A percentile compares a stretch with the other conserved stretches of the same genome.
phyloP scores from a whole-genome alignment of 306 rosid genomes.

The Vigna reflexopilosa region DNA sequence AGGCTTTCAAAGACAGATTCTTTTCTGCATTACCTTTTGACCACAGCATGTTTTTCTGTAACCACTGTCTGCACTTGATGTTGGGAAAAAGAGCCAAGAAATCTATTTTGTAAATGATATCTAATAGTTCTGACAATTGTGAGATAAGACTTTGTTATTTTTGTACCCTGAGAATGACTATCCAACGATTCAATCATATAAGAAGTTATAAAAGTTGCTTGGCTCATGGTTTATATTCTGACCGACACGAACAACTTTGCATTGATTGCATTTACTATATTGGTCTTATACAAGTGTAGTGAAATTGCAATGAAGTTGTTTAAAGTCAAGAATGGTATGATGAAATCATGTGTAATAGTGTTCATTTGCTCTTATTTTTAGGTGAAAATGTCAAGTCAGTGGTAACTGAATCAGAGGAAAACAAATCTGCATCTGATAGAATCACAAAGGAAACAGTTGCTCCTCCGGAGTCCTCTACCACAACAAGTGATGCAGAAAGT shows the following conservation, averaged over 20 bases:
- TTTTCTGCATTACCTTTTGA: constrained; percentile 34
- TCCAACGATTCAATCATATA: constrained; percentile 6
- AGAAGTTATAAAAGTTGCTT: not conserved
- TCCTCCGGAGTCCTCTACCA: constrained; percentile 65
- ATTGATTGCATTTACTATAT: constrained; percentile 28
- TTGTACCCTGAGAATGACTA: not conserved
- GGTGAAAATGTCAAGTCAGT: constrained; percentile 31
- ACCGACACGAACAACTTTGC: not conserved
- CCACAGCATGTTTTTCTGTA: not conserved
- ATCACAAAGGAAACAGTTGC: constrained; percentile 59
- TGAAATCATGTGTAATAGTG: constrained; percentile 29
- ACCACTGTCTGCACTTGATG: constrained; percentile 7
- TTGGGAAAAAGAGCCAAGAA: not conserved
- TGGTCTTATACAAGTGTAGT: constrained; percentile 6
- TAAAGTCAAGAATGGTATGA: constrained; percentile 20
- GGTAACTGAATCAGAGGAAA: constrained; percentile 55
- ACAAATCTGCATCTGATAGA: constrained; percentile 61
- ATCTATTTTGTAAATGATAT: constrained; percentile 16
- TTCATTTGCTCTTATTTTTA: constrained; percentile 17
- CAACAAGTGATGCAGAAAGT: constrained; percentile 77
- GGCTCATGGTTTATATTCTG: not conserved
- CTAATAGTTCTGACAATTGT: not conserved
- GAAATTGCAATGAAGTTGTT: constrained; percentile 32
- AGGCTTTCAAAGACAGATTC: constrained; percentile 4
- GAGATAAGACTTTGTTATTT: not conserved